These are phyloP conservation scores for Globisporangium heterothallicum DNA, from an alignment of 352 stramenopile species.

Conservation along the genomic window DNA sequence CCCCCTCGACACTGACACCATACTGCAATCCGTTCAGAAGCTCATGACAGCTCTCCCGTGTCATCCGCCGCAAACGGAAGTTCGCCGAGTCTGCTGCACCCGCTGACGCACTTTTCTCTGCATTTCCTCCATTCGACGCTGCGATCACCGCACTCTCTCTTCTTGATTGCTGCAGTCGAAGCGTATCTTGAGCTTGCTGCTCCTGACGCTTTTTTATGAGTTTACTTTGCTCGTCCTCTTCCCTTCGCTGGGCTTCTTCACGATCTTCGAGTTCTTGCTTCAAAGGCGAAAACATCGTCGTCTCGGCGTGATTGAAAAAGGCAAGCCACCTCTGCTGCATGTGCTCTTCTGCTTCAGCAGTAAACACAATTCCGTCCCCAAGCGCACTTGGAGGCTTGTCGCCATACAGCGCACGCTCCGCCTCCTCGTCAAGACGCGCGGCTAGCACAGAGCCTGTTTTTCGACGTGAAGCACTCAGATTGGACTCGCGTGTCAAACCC, in stretches of 20 bases:
- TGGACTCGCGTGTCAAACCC: background rate
- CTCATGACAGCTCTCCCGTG: constrained; percentile 47
- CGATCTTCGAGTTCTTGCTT: constrained; percentile 37
- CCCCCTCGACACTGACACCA: constrained; percentile 32
- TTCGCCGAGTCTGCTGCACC: constrained; percentile 15
- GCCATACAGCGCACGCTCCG: constrained; percentile 38
- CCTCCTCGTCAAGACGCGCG: constrained; percentile 25
- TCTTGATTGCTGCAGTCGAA: constrained; percentile 30
- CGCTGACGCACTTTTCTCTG: background rate
- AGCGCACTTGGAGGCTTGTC: constrained; percentile 23
- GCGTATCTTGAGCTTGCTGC: constrained; percentile 40
- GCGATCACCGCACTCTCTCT: constrained; percentile 8
- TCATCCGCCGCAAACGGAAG: constrained; percentile 45
- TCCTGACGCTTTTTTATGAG: constrained; percentile 64
- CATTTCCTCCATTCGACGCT: background rate
- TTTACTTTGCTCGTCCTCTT: constrained; percentile 44
- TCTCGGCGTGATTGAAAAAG: constrained; percentile 51
- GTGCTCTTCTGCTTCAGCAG: constrained; percentile 31
- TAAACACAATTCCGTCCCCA: constrained; percentile 48
- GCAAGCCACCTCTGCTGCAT: constrained; percentile 57
- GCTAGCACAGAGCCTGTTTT: background rate
- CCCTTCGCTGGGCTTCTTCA: constrained; percentile 30
- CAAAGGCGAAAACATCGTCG: constrained; percentile 47
- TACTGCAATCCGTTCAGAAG: constrained; percentile 44
- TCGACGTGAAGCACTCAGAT: background rate